Base-by-base conservation (phyloP, 192 early-diverging fungal species). In the Coemansia sp. region DNA sequence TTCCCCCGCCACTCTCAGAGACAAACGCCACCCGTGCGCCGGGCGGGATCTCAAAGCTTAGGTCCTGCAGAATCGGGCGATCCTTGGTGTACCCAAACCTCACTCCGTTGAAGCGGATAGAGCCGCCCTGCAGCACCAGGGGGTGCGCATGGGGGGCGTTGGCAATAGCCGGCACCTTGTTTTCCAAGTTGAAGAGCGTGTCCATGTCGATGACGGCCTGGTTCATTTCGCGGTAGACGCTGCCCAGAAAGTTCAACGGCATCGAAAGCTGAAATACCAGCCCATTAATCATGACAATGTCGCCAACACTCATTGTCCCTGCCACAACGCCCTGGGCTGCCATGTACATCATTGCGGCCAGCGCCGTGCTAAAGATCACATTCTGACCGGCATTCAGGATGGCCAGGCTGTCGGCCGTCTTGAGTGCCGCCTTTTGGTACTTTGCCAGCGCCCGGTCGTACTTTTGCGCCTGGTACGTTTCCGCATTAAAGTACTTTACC, bases 141-240 rank as follows among this genome's bases (percentile, higher is more conserved):
- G 69, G 65, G 31, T 57, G 69, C 2, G 85, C 80, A 50, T 76
- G 54, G 0, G 82, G 81, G 5, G 67, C 78, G 22, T 89, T 82
- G 51, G 60, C 52, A 29, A 87, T 76, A 12, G 67, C 60, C 5
- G 75, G 67, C 14, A 56, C 43, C 6, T 84, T 63, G 9, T 80
- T 75, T 38, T 87, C 81, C 16, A 99, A 79, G 30, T 80, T 79
- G 62, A 99, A 98, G 83, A 99, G 86, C 23, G 86, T 80, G 33
- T 97, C 94, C 95, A 99, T 98, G 49, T 99, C 96, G 28, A 95
- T 84, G 26, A 99, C 70, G 10, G 85, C 85, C 70, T 99, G 96
- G 42, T 87, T 81, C 32, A 93, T 81, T 71, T 99, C 96, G 47
- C 96, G 84, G 57, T 99, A 99, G 6, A 99, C 94, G 16, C 89